phyloP scores from a whole-genome alignment of 2,329 filamentous ascomycete species.

The Gnomoniopsis sp. region DNA sequence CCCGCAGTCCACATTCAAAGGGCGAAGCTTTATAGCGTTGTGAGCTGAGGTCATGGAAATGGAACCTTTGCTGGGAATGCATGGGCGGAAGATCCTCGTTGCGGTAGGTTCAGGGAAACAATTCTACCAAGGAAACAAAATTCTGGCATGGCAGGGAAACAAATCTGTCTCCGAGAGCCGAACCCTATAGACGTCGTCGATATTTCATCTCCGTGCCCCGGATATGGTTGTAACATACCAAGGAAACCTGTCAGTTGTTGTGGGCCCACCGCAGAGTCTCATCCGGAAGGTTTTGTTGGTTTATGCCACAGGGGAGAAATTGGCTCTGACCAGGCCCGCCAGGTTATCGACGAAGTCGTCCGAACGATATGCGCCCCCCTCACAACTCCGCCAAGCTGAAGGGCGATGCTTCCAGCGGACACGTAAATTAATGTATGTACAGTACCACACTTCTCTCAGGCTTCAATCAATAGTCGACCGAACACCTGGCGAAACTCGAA shows the following conservation, averaged over 20 bases:
- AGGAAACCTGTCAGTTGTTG: not conserved
- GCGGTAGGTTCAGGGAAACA: too few relatives aligned
- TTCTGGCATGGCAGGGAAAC: too few relatives aligned
- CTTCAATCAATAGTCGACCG: not conserved
- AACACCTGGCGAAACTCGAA: conserved; percentile 10
- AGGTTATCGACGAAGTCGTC: not conserved
- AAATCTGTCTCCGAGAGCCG: not conserved
- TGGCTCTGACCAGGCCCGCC: too few relatives aligned
- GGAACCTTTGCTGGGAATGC: too few relatives aligned
- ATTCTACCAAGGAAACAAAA: too few relatives aligned
- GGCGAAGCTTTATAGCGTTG: too few relatives aligned
- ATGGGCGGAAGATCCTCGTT: too few relatives aligned
- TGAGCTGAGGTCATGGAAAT: too few relatives aligned
- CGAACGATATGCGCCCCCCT: not conserved
- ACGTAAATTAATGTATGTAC: not conserved
- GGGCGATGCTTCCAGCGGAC: not conserved
- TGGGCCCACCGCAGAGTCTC: not conserved
- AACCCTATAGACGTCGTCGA: not conserved
- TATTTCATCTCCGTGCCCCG: not conserved
- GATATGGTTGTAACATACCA: not conserved
- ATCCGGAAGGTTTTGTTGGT: too few relatives aligned
- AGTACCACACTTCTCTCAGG: not conserved
- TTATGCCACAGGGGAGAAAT: too few relatives aligned
- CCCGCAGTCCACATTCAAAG: too few relatives aligned
- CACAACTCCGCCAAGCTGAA: not conserved